Evolutionary conservation across 192 early-diverging fungal species (phyloP).

Genomic region (Allomyces macrogynus): DNA sequence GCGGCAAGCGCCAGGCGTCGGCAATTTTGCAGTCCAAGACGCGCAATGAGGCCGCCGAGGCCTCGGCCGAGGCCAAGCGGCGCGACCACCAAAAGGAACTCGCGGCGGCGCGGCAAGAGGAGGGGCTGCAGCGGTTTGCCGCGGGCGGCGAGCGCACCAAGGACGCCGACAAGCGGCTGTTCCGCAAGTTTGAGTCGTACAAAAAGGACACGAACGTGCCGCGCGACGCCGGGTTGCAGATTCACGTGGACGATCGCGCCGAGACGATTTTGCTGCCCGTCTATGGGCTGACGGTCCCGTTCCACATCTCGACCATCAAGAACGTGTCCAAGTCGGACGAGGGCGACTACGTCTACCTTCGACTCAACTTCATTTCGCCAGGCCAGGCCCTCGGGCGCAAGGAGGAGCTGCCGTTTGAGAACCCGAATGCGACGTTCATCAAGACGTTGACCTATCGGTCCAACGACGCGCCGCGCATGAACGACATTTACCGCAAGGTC

Average conservation of each 20-base stretch:
- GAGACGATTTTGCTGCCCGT: constrained; percentile 85
- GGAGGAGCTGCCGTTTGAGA: constrained; percentile 69
- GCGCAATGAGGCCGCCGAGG: constrained; percentile 62
- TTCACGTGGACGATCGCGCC: constrained; percentile 67
- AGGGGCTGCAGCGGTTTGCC: constrained; percentile 60
- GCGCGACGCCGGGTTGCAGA: constrained; percentile 48
- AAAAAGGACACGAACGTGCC: constrained; percentile 73
- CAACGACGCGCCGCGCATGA: constrained; percentile 58
- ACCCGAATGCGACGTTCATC: constrained; percentile 73
- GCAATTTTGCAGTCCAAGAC: constrained; percentile 56
- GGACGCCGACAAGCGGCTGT: constrained; percentile 45
- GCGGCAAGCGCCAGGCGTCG: constrained; percentile 22
- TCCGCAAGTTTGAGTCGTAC: constrained; percentile 90
- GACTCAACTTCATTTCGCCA: constrained; percentile 89
- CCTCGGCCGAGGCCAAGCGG: constrained; percentile 51
- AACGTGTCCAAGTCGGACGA: constrained; percentile 87
- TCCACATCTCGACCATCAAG: constrained; percentile 93
- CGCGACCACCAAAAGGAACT: constrained; percentile 78
- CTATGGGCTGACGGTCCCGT: constrained; percentile 88
- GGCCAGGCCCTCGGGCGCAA: constrained; percentile 82
- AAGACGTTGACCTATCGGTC: constrained; percentile 80
- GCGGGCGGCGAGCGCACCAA: constrained; percentile 25
- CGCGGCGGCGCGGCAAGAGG: constrained; percentile 45
- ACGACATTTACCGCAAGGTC: constrained; percentile 67
- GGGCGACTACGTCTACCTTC: constrained; percentile 67